These are phyloP conservation scores for Neovahlkampfia damariscottae DNA, from an alignment of 78 protist species.

Conservation along the genomic window DNA sequence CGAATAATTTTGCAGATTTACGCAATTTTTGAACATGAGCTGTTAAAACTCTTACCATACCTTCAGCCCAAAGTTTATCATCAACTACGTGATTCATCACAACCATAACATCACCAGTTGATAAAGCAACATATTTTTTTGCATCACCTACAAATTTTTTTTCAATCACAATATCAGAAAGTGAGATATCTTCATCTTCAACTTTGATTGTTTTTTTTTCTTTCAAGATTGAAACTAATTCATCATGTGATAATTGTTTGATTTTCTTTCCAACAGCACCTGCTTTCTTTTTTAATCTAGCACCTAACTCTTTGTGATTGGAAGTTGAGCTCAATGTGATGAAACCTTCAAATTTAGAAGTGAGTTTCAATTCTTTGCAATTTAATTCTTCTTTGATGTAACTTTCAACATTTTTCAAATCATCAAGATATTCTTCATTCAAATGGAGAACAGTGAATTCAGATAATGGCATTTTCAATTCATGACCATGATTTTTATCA, in stretches of 20 bases:
- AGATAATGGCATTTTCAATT: conserved; percentile 26
- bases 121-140: background rate
- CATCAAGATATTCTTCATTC: background rate
- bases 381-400: conserved; percentile 39
- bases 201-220: background rate
- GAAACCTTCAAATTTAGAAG: conserved; percentile 8
- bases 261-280: background rate
- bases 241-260: background rate
- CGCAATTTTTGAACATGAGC: conserved; percentile 77
- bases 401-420: background rate
- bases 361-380: background rate
- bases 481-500: conserved; percentile 60
- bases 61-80: conserved; percentile 32
- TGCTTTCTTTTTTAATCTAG: conserved; percentile 5
- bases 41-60: conserved; percentile 65
- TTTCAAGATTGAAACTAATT: background rate
- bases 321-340: background rate
- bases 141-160: background rate
- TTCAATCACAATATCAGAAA: conserved; percentile 16
- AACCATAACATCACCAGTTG: conserved; percentile 39
- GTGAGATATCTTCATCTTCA: background rate
- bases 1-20: conserved; percentile 50
- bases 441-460: background rate
- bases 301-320: conserved; percentile 3
- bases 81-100: conserved; percentile 38